Evolutionary conservation across 176 grass and related monocot genomes (phyloP).

Genomic region (Bothriochloa decipiens): DNA sequence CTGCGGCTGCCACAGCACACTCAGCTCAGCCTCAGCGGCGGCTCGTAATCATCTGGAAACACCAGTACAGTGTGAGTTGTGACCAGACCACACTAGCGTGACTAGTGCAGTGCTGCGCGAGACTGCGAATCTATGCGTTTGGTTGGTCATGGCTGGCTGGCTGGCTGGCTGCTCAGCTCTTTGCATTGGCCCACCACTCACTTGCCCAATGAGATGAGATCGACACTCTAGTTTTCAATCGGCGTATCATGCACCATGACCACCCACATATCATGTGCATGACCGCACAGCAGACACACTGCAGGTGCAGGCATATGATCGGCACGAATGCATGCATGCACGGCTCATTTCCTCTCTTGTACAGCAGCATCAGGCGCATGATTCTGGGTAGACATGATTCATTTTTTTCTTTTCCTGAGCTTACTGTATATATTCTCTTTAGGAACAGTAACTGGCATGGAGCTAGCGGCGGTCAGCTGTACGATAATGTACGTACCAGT

Average conservation of each 20-base stretch:
- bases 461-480: conserved; percentile 19
- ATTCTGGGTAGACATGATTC: not conserved
- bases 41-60: conserved; percentile 34
- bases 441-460: conserved; percentile 7
- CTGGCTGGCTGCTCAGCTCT: not conserved
- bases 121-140: conserved; percentile 22
- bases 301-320: conserved; percentile 43
- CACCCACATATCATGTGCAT: not conserved
- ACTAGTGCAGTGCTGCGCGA: not conserved
- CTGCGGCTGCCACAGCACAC: not conserved
- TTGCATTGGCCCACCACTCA: not conserved
- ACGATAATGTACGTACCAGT: not conserved
- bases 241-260: conserved; percentile 30
- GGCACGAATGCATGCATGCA: not conserved
- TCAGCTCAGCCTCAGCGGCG: not conserved
- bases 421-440: conserved; percentile 12
- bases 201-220: conserved; percentile 15
- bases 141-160: conserved; percentile 28
- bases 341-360: conserved; percentile 23
- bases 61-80: not conserved
- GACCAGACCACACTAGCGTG: not conserved
- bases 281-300: conserved; percentile 31
- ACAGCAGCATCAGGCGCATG: not conserved
- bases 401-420: not conserved
- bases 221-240: conserved; percentile 41